phyloP scores from a whole-genome alignment of 2,329 filamentous ascomycete genomes.

The Esteya vermicola region DNA sequence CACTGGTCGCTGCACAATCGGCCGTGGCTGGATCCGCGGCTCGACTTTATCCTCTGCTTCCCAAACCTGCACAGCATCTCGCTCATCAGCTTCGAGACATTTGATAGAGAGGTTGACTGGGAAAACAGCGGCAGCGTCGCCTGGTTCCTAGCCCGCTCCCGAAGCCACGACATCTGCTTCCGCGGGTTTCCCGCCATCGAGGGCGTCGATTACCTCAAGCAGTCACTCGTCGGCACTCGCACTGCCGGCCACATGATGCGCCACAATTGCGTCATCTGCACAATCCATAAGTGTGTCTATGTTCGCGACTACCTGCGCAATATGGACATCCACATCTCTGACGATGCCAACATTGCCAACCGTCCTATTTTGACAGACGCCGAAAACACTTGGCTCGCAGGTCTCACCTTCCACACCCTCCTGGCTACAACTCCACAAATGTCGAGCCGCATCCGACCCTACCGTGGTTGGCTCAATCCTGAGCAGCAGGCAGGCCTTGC shows the following conservation, averaged over 20 bases:
- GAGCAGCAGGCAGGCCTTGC: not conserved
- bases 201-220: conserved; percentile 5
- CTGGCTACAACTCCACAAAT: conserved; percentile 1
- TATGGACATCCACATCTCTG: too few relatives aligned
- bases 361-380: conserved; percentile 1
- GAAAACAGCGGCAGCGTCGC: conserved; percentile 2
- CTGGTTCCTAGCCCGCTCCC: conserved; percentile 4
- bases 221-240: conserved; percentile 2
- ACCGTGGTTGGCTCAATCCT: not conserved
- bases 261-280: conserved; percentile 12
- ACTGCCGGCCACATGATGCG: not conserved
- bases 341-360: not conserved
- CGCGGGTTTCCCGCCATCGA: conserved; percentile 6
- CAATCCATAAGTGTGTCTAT: conserved; percentile 11
- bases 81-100: conserved; percentile 7
- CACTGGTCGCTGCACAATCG: conserved; percentile 6
- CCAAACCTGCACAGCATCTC: conserved; percentile 9
- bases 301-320: conserved; percentile 6
- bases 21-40: conserved; percentile 6
- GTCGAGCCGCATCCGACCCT: not conserved
- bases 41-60: conserved; percentile 9
- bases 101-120: conserved; percentile 9
- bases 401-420: conserved; percentile 5
- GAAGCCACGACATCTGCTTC: conserved; percentile 5
- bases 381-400: conserved; percentile 4